Evolutionary conservation across 352 stramenopile genomes (phyloP).

Genomic region (Globisporangium splendens): DNA sequence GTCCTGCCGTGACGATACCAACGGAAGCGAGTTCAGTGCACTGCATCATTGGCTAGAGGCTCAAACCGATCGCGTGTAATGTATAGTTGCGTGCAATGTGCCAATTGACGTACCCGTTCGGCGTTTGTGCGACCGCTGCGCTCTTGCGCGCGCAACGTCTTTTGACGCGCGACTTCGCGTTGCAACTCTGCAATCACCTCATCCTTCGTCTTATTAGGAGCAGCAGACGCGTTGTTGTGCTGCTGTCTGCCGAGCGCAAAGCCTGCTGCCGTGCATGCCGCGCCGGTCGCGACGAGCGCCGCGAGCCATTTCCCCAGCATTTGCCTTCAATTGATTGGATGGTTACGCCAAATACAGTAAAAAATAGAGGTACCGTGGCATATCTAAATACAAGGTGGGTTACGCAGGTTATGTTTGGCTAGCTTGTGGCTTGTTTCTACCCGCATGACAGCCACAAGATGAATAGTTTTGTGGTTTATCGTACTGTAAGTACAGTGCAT

Average conservation of each 20-base stretch:
- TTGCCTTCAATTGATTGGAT: neutral
- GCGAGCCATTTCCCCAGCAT: constrained; percentile 7
- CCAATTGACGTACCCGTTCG: constrained; percentile 28
- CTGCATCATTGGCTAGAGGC: neutral
- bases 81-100: neutral
- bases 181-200: constrained; percentile 42
- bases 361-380: neutral
- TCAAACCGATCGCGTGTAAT: too few species aligned
- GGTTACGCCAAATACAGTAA: neutral
- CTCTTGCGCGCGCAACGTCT: constrained; percentile 68
- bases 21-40: too few species aligned
- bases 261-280: constrained; percentile 9
- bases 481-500: too few species aligned
- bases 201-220: constrained; percentile 16
- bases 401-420: too few species aligned
- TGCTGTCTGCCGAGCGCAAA: constrained; percentile 7
- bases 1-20: constrained; percentile 21
- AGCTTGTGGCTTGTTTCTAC: too few species aligned
- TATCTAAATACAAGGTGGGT: too few species aligned
- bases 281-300: constrained; percentile 12
- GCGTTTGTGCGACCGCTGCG: constrained; percentile 67
- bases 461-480: too few species aligned
- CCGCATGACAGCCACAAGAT: too few species aligned
- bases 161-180: constrained; percentile 65
- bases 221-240: neutral